These are phyloP conservation scores for Dactylonectria macrodidyma DNA, from an alignment of 2,329 filamentous ascomycete species.

Conservation along the genomic window DNA sequence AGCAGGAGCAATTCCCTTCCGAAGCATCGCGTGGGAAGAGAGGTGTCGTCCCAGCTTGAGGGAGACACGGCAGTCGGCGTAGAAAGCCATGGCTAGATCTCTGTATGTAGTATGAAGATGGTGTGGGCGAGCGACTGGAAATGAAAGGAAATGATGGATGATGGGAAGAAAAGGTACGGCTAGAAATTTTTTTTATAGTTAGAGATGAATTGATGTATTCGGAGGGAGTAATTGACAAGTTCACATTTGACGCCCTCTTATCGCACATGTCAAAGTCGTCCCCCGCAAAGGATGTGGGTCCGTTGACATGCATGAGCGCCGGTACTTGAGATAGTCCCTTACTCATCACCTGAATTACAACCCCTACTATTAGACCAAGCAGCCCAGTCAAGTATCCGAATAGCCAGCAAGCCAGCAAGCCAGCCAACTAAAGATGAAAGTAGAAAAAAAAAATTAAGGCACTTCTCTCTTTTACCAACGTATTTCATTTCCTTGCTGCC, in stretches of 20 bases:
- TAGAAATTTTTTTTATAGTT: background rate
- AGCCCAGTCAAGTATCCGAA: too few species aligned
- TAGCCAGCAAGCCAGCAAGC: too few species aligned
- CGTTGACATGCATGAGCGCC: too few species aligned
- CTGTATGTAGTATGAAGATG: background rate
- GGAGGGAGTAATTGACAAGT: background rate
- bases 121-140: background rate
- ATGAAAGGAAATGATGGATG: too few species aligned
- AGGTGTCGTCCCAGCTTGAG: background rate
- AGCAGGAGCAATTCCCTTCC: background rate
- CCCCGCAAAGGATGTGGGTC: too few species aligned
- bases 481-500: too few species aligned
- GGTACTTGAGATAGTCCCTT: too few species aligned
- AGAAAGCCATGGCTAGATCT: background rate
- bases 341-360: too few species aligned
- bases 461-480: too few species aligned
- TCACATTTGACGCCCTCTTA: slow-evolving; percentile 1
- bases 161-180: background rate
- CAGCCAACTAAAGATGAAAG: too few species aligned
- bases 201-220: background rate
- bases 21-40: background rate
- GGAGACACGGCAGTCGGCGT: background rate
- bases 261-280: background rate
- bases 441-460: too few species aligned
- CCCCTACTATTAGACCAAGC: too few species aligned